Evolutionary conservation across 1,139 yeast genomes (phyloP).

Genomic region (Yamadazyma buinensis): DNA sequence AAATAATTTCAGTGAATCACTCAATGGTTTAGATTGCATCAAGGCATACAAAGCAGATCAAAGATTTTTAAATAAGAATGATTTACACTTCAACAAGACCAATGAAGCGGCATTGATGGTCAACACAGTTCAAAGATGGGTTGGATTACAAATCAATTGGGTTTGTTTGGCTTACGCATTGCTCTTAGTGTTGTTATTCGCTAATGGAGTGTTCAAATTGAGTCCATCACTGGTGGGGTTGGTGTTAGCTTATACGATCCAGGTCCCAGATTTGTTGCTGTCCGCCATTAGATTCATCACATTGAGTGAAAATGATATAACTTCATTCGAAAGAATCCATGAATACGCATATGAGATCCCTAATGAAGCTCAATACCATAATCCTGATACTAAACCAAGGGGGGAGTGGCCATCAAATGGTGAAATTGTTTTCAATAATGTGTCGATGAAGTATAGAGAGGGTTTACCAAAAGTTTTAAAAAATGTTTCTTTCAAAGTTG

Average conservation of each 20-base stretch:
- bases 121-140: slow-evolving; percentile 76
- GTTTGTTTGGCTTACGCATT: slow-evolving; percentile 49
- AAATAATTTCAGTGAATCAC: slow-evolving; percentile 71
- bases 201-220: slow-evolving; percentile 59
- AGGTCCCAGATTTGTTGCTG: slow-evolving; percentile 47
- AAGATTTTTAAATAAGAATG: slow-evolving; percentile 50
- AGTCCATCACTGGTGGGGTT: slow-evolving; percentile 70
- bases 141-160: slow-evolving; percentile 60
- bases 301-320: slow-evolving; percentile 79
- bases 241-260: slow-evolving; percentile 58
- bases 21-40: slow-evolving; percentile 69
- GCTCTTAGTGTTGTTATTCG: slow-evolving; percentile 58
- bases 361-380: slow-evolving; percentile 42
- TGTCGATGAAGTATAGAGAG: slow-evolving; percentile 66
- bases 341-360: slow-evolving; percentile 56
- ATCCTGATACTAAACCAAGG: slow-evolving; percentile 54
- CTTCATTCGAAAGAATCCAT: slow-evolving; percentile 75
- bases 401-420: slow-evolving; percentile 46
- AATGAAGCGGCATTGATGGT: slow-evolving; percentile 70
- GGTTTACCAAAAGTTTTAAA: slow-evolving; percentile 73
- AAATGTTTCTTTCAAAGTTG: slow-evolving; percentile 42
- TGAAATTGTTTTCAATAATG: slow-evolving; percentile 54
- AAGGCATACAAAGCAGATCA: slow-evolving; percentile 52
- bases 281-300: slow-evolving; percentile 55
- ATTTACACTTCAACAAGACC: slow-evolving; percentile 52